A percentile compares a stretch with the other conserved stretches of the same genome.
Evolutionary conservation across 768 basidiomycete species (phyloP).

Genomic region (Tylopilus sp.): DNA sequence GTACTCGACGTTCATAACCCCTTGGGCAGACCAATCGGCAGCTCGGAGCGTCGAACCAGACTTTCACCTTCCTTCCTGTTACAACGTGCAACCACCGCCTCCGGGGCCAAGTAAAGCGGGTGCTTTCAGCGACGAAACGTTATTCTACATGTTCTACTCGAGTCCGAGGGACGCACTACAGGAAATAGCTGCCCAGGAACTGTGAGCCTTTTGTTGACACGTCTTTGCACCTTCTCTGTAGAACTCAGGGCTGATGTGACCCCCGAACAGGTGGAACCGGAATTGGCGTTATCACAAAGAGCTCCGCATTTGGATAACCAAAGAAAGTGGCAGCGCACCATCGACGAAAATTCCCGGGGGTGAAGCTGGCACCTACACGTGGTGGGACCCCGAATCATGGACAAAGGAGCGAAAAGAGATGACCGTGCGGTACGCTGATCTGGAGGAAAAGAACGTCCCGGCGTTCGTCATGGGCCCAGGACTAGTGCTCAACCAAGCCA

Average conservation of each 20-base stretch:
- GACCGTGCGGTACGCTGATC: conserved; percentile 68
- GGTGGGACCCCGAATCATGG: conserved; percentile 84
- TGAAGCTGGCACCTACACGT: conserved; percentile 86
- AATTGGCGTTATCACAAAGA: conserved; percentile 98
- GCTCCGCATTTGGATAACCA: conserved; percentile 77
- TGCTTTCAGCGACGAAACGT: conserved; percentile 90
- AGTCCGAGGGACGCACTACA: conserved; percentile 89
- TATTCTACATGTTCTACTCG: conserved; percentile 98
- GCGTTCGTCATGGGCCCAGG: conserved; percentile 55
- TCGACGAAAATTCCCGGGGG: conserved; percentile 76
- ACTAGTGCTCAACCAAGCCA: conserved; percentile 38
- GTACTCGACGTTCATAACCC: conserved; percentile 92
- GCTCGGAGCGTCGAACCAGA: conserved; percentile 88
- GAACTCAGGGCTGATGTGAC: conserved; percentile 4
- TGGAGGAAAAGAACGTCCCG: conserved; percentile 69
- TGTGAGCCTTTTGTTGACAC: conserved; percentile 54
- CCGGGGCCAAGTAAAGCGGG: conserved; percentile 77
- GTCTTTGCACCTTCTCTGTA: background rate
- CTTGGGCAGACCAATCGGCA: conserved; percentile 90
- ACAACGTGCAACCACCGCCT: conserved; percentile 86
- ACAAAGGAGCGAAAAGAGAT: conserved; percentile 74
- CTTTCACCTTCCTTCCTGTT: conserved; percentile 87
- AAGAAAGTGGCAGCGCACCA: conserved; percentile 75
- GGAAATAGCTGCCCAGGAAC: conserved; percentile 91
- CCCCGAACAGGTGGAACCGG: conserved; percentile 68